Conservation (phyloP, 805 yeast species). For the Yueomyces sinensis region DNA sequence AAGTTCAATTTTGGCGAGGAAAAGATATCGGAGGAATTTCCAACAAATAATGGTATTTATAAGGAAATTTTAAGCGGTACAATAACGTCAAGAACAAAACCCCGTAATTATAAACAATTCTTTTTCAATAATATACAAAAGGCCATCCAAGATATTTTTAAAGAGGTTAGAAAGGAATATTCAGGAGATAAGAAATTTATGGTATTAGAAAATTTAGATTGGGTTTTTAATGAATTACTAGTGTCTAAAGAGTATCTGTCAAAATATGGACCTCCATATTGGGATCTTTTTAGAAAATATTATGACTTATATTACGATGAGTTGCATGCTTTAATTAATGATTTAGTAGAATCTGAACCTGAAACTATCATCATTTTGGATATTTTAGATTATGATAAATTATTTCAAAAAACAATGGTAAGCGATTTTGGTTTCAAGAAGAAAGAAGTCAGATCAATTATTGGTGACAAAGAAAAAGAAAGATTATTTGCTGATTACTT, state of each 20-base stretch:
- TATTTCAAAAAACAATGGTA: conserved; percentile 42
- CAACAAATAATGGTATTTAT: conserved; percentile 21
- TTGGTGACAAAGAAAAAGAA: conserved; percentile 63
- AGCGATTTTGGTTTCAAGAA: conserved; percentile 37
- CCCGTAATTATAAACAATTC: conserved; percentile 48
- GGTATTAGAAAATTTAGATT: conserved; percentile 58
- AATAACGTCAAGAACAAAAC: conserved; percentile 29
- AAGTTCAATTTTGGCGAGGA: conserved; percentile 6
- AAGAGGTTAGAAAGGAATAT: conserved; percentile 40
- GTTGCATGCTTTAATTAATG: conserved; percentile 48
- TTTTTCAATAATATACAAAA: conserved; percentile 46
- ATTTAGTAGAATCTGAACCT: conserved; percentile 57
- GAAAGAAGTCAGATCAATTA: conserved; percentile 35
- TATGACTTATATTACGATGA: conserved; percentile 56
- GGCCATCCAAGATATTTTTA: conserved; percentile 54
- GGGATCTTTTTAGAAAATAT: conserved; percentile 57
- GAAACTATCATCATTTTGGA: conserved; percentile 63
- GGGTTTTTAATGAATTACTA: conserved; percentile 72
- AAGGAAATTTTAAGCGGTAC: conserved; percentile 30
- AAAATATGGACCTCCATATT: conserved; percentile 51
- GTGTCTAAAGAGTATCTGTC: conserved; percentile 48
- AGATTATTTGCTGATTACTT: conserved; percentile 67
- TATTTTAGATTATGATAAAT: conserved; percentile 66
- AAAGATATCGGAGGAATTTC: conserved; percentile 10
- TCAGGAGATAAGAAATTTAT: conserved; percentile 35